Evolutionary conservation across 495 filamentous ascomycete genomes (phyloP), one percentile per base, ranked within the genome.

Genomic region (Margaritispora aquatica): DNA sequence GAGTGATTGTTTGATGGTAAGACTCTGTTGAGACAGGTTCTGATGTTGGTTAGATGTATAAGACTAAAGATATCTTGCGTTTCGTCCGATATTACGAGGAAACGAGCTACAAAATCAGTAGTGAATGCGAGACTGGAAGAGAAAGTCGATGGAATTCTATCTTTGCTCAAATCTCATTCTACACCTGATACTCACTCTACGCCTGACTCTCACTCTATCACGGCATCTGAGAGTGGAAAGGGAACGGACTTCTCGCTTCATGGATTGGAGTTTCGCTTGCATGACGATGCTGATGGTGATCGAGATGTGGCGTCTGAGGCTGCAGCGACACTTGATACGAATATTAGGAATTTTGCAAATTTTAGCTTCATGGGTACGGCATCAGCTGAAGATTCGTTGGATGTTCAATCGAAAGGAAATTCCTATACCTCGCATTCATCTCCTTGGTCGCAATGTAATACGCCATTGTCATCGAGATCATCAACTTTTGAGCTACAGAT

Each of bases 91-190:
- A 62, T 70, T 24, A 65, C 68, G n/a, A 67, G 73, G 13, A 52
- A n/a, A 57, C 72, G 71, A n/a, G n/a, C n/a, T 52, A 48, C 62
- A 24, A 58, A 61, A 2, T 49, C 59, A 9, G 23, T 66, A 7
- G 72, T 69, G 53, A 71, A 71, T 1, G 68, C 70, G 10, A 73
- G 75, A 46, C 71, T 82, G 5, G 80, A 83, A 64, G 74, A 73
- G 31, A 83, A 77, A 60, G 67, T 83, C 47, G 79, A 82, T 53
- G 72, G 71, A 53, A 70, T 84, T 31, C 74, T 80, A 23, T 74
- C 74, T 15, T 61, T 77, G 1, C 63, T 83, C 13, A 72, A 76
- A 48, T 64, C 47, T 20, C 27, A 27, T 1, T 15, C 44, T 9
- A 26, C 49, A 41, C 21, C 51, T 19, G 26, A 20, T 31, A 41